Percentiles rank a stretch among this genome's conserved stretches.
phyloP scores from a whole-genome alignment of 2,329 filamentous ascomycete genomes.

The Trematosphaeria pertusa region DNA sequence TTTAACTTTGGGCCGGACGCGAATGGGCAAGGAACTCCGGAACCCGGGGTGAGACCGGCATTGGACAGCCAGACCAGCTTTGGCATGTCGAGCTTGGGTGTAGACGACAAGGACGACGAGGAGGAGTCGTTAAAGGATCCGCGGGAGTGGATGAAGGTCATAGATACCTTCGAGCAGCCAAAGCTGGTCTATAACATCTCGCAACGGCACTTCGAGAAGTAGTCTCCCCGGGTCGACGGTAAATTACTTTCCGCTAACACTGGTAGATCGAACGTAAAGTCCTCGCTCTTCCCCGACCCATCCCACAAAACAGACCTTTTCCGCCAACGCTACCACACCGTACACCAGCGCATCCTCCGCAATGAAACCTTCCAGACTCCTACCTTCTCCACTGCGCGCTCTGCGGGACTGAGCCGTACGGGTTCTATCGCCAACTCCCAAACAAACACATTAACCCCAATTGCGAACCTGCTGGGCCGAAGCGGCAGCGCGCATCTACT shows the following conservation, averaged over 20 bases:
- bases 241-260: constrained; percentile 15
- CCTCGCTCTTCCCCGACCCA: constrained; percentile 69
- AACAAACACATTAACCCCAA: constrained; percentile 87
- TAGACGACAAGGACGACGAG: constrained; percentile 64
- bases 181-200: constrained; percentile 75
- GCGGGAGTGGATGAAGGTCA: constrained; percentile 81
- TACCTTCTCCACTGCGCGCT: constrained; percentile 67
- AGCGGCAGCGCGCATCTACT: constrained; percentile 86
- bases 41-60: constrained; percentile 34
- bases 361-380: constrained; percentile 93
- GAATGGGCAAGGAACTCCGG: constrained; percentile 14
- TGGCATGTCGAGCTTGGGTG: constrained; percentile 57
- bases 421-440: constrained; percentile 59
- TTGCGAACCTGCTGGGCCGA: constrained; percentile 76
- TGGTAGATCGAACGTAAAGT: constrained; percentile 48
- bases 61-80: constrained; percentile 71
- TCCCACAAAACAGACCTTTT: constrained; percentile 86
- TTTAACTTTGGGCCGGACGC: constrained; percentile 63
- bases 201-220: constrained; percentile 93
- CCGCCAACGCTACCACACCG: constrained; percentile 87
- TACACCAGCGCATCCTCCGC: constrained; percentile 88
- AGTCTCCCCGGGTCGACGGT: constrained; percentile 12
- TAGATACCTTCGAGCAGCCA: constrained; percentile 87
- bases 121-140: constrained; percentile 71
- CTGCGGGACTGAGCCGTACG: constrained; percentile 62